phyloP scores from a whole-genome alignment of 2,329 filamentous ascomycete species.

The Coniochaeta sp. region DNA sequence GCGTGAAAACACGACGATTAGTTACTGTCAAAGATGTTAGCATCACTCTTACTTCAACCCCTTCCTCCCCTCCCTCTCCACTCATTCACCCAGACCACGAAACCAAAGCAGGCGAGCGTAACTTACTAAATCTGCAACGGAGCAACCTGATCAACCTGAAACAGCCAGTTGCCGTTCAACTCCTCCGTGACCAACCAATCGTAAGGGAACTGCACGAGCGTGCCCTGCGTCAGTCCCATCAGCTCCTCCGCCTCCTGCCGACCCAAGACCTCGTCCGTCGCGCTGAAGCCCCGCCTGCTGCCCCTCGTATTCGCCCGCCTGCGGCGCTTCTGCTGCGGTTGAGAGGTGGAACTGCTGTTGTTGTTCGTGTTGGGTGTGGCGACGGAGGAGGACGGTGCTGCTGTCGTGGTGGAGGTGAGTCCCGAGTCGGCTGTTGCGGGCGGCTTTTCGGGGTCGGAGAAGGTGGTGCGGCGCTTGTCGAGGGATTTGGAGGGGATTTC shows the following conservation, averaged over 20 bases:
- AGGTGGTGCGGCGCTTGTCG: conserved; percentile 47
- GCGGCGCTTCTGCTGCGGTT: conserved; percentile 45
- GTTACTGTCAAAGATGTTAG: too few relatives aligned
- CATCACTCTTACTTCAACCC: too few relatives aligned
- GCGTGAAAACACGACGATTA: too few relatives aligned
- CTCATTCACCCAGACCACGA: background rate
- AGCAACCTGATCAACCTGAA: conserved; percentile 91
- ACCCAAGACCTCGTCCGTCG: conserved; percentile 68
- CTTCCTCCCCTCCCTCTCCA: background rate
- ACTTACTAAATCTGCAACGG: conserved; percentile 95
- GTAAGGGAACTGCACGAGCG: conserved; percentile 88
- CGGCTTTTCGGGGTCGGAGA: conserved; percentile 46
- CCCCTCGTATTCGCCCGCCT: conserved; percentile 65
- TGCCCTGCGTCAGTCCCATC: conserved; percentile 75
- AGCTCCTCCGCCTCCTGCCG: conserved; percentile 74
- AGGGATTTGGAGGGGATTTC: background rate
- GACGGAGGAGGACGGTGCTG: conserved; percentile 6
- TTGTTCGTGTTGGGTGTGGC: conserved; percentile 20
- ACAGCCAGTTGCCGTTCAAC: conserved; percentile 90
- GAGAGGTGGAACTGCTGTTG: conserved; percentile 13
- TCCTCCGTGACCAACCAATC: conserved; percentile 93
- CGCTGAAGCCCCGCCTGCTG: conserved; percentile 55
- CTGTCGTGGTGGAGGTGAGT: conserved; percentile 1
- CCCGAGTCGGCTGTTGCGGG: conserved; percentile 13
- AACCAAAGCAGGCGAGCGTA: background rate